Evolutionary conservation across 768 basidiomycete species (phyloP).

Genomic region (Termitomyces sp.): DNA sequence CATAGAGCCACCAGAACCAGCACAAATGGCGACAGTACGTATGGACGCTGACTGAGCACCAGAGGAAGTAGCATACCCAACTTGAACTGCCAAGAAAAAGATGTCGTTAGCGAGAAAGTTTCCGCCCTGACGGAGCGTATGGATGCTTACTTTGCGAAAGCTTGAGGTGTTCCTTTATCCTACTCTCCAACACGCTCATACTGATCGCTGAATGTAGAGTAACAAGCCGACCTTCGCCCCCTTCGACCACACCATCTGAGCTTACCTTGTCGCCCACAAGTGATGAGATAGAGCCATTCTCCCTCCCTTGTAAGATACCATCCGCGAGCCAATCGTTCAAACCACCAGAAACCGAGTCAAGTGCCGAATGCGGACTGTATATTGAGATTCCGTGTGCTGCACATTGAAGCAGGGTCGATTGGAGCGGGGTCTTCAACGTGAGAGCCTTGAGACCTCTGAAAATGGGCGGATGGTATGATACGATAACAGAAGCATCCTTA

Average conservation of each 20-base stretch:
- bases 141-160: conserved; percentile 53
- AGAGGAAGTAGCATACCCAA: conserved; percentile 45
- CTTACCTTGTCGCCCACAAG: conserved; percentile 41
- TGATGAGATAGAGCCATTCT: conserved; percentile 31
- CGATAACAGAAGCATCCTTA: conserved; percentile 59
- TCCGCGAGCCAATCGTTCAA: conserved; percentile 88
- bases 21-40: conserved; percentile 81
- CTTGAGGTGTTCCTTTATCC: conserved; percentile 67
- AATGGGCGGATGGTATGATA: conserved; percentile 85
- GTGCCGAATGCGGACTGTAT: conserved; percentile 84
- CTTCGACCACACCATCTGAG: conserved; percentile 36
- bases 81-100: conserved; percentile 51
- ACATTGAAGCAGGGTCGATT: conserved; percentile 75
- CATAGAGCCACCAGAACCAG: conserved; percentile 83
- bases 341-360: conserved; percentile 82
- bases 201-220: conserved; percentile 52
- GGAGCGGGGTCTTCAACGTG: conserved; percentile 75
- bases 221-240: conserved; percentile 70
- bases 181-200: conserved; percentile 57
- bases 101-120: conserved; percentile 18
- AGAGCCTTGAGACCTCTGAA: conserved; percentile 74
- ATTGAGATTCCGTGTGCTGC: conserved; percentile 82
- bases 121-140: background rate
- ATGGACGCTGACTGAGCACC: conserved; percentile 33
- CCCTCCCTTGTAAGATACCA: conserved; percentile 40